Percentiles rank a stretch among this genome's conserved stretches.
Evolutionary conservation across 2,329 filamentous ascomycete species (phyloP).

Genomic region (Neopestalotiopsis sp.): DNA sequence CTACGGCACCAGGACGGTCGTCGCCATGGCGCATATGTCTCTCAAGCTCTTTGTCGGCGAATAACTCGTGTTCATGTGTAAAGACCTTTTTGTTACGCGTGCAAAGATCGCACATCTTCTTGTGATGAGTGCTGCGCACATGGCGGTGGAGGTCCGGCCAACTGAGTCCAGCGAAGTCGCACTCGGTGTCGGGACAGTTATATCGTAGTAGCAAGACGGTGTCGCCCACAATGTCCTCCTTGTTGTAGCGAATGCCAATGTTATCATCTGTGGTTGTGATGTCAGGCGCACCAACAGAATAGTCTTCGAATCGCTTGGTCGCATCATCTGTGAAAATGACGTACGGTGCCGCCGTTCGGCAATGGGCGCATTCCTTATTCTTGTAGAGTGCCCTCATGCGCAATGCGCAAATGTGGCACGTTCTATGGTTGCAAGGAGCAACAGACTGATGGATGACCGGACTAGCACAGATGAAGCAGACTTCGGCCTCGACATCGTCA

Average conservation of each 20-base stretch:
- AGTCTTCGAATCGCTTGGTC: slow-evolving; percentile 86
- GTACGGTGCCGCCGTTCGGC: slow-evolving; percentile 76
- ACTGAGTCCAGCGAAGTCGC: slow-evolving; percentile 72
- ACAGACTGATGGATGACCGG: slow-evolving; percentile 86
- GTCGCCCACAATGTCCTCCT: slow-evolving; percentile 87
- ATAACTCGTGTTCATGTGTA: slow-evolving; percentile 95
- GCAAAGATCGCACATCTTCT: slow-evolving; percentile 58
- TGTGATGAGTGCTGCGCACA: slow-evolving; percentile 81
- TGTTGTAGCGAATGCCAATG: slow-evolving; percentile 90
- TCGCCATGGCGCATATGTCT: slow-evolving; percentile 91
- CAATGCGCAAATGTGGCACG: slow-evolving; percentile 94
- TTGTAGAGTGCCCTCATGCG: slow-evolving; percentile 94
- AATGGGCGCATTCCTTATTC: slow-evolving; percentile 95
- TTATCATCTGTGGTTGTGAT: slow-evolving; percentile 82
- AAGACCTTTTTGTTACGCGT: slow-evolving; percentile 97
- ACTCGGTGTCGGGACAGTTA: slow-evolving; percentile 88
- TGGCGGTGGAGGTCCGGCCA: slow-evolving; percentile 82
- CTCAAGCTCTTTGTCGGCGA: slow-evolving; percentile 78
- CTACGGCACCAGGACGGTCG: slow-evolving; percentile 83
- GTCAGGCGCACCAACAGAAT: slow-evolving; percentile 61
- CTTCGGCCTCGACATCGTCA: slow-evolving; percentile 71
- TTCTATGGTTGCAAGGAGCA: slow-evolving; percentile 93
- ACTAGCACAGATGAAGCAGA: slow-evolving; percentile 98
- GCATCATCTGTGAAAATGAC: slow-evolving; percentile 92
- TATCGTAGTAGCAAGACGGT: slow-evolving; percentile 87